Percentiles rank a stretch among this genome's conserved stretches.
Conservation (phyloP, 495 filamentous ascomycete species). For the Xylaria sp. region DNA sequence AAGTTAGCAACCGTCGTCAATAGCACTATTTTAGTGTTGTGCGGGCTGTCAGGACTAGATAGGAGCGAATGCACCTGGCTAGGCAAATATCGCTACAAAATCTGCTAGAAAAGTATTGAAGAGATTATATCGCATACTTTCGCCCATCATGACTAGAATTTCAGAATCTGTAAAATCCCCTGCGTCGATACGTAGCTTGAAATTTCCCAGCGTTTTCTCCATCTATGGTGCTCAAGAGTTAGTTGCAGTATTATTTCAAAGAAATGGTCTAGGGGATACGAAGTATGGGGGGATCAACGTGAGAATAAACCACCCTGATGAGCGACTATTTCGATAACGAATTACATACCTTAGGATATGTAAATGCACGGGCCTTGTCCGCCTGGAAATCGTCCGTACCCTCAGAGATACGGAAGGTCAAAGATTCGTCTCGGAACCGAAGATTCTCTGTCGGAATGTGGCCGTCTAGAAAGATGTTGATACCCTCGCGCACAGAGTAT, state of each 20-base stretch:
- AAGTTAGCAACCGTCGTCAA: constrained; percentile 15
- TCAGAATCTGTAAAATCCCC: constrained; percentile 97
- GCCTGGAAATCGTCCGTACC: constrained; percentile 87
- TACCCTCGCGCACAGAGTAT: constrained; percentile 95
- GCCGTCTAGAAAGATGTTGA: constrained; percentile 99
- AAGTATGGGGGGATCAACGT: neutral
- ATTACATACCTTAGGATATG: constrained; percentile 65
- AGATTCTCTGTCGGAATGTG: constrained; percentile 98
- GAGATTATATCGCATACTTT: constrained; percentile 54
- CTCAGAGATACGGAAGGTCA: constrained; percentile 95
- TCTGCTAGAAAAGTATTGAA: neutral
- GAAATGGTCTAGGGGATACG: neutral
- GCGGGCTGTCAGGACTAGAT: neutral
- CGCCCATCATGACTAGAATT: constrained; percentile 99
- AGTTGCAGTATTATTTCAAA: neutral
- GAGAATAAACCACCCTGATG: neutral
- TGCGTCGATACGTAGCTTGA: constrained; percentile 80
- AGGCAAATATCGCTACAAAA: neutral
- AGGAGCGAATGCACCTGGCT: neutral
- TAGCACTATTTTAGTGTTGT: constrained; percentile 65
- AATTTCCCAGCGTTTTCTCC: constrained; percentile 91
- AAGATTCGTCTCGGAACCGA: constrained; percentile 95
- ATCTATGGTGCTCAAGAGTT: constrained; percentile 53
- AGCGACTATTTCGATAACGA: neutral
- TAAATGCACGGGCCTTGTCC: constrained; percentile 84